These are phyloP conservation scores for Trametes pubescens DNA, from an alignment of 1,284 basidiomycete genomes.

Conservation along the genomic window DNA sequence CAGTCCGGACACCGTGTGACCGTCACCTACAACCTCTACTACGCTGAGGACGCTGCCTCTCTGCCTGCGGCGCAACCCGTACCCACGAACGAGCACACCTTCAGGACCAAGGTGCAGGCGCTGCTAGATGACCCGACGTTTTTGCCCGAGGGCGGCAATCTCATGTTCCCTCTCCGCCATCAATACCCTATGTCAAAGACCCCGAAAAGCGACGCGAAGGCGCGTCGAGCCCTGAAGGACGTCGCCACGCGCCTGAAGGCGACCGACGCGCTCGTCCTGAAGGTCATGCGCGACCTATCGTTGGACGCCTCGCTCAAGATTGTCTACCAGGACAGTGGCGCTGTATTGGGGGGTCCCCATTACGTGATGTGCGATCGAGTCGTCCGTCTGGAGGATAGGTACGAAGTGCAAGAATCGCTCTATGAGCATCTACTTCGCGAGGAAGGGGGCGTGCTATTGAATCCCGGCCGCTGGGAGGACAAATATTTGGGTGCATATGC, in stretches of 20 bases:
- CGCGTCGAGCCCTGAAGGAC: slow-evolving; percentile 10
- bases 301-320: slow-evolving; percentile 28
- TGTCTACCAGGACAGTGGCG: slow-evolving; percentile 13
- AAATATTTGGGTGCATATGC: background rate
- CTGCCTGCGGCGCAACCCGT: background rate
- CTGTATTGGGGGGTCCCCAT: background rate
- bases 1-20: slow-evolving; percentile 49
- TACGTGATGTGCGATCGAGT: slow-evolving; percentile 17
- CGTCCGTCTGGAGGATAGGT: background rate
- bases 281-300: slow-evolving; percentile 9
- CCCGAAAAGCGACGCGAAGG: background rate
- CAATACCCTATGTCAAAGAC: slow-evolving; percentile 36
- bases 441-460: slow-evolving; percentile 2
- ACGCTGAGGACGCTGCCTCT: slow-evolving; percentile 9
- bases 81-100: slow-evolving; percentile 7
- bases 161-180: slow-evolving; percentile 50
- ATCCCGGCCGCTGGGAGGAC: background rate
- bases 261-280: slow-evolving; percentile 25
- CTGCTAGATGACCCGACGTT: slow-evolving; percentile 39
- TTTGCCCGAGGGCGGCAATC: slow-evolving; percentile 44
- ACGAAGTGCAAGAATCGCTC: background rate
- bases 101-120: slow-evolving; percentile 26
- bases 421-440: background rate
- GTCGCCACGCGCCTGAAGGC: slow-evolving; percentile 38
- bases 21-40: slow-evolving; percentile 51